These are phyloP conservation scores for Xylaria multiplex DNA, from an alignment of 2,329 filamentous ascomycete species.

Conservation along the genomic window DNA sequence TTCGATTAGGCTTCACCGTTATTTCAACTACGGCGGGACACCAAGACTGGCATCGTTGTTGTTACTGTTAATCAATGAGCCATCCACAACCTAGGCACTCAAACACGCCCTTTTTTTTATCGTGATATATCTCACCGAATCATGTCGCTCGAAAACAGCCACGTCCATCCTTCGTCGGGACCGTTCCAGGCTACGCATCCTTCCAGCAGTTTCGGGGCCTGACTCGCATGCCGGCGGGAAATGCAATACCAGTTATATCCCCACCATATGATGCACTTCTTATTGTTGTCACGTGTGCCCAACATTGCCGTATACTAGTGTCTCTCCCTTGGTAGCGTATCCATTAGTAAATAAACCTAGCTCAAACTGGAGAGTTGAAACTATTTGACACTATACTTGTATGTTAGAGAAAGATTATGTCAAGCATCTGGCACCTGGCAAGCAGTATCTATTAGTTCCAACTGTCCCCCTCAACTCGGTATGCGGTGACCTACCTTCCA, in stretches of 20 bases:
- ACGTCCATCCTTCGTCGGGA: neutral
- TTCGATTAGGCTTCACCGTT: constrained; percentile 21
- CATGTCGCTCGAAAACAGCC: neutral
- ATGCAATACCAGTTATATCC: neutral
- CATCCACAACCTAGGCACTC: neutral
- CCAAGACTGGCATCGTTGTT: neutral
- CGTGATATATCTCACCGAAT: neutral
- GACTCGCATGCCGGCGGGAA: constrained; percentile 7
- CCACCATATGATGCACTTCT: neutral
- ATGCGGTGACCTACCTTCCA: too few species aligned
- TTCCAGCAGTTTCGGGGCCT: neutral
- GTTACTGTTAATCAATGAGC: too few species aligned
- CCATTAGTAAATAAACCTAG: neutral
- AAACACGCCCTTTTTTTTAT: too few species aligned
- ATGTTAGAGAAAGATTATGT: constrained; percentile 8
- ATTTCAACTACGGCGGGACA: neutral
- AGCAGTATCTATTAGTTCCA: too few species aligned
- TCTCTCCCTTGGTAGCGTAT: neutral
- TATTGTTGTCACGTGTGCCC: neutral
- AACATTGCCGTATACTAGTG: neutral
- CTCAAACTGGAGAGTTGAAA: neutral
- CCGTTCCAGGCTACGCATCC: neutral
- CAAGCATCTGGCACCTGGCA: neutral
- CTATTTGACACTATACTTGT: neutral
- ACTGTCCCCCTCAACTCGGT: too few species aligned